Evolutionary conservation across 164 flowering plant genomes (phyloP).

Genomic region (Nelumbo lutea): DNA sequence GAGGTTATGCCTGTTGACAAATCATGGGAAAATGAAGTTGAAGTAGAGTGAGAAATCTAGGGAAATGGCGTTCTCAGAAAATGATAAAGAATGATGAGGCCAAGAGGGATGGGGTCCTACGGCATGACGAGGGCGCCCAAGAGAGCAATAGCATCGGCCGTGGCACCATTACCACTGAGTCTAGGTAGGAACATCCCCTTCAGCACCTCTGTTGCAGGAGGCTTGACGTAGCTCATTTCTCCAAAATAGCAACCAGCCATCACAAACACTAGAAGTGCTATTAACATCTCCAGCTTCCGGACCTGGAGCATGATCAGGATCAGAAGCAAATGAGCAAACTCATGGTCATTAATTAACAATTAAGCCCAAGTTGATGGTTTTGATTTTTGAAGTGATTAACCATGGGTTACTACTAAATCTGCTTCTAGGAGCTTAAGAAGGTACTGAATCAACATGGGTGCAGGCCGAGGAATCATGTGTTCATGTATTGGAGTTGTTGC

Average conservation of each 20-base stretch:
- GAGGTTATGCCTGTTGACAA: conserved; percentile 65
- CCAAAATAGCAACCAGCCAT: conserved; percentile 92
- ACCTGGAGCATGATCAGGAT: conserved; percentile 30
- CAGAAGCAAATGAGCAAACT: background rate
- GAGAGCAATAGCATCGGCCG: conserved; percentile 85
- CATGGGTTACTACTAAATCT: too few relatives aligned
- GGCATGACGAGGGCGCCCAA: conserved; percentile 98
- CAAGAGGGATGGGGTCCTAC: conserved; percentile 28
- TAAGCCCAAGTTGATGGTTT: background rate
- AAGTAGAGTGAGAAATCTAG: background rate
- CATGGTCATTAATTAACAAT: background rate
- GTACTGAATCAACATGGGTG: too few relatives aligned
- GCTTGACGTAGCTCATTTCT: conserved; percentile 77
- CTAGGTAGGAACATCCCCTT: conserved; percentile 94
- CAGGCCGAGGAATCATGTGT: too few relatives aligned
- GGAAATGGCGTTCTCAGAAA: too few relatives aligned
- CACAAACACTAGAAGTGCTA: conserved; percentile 64
- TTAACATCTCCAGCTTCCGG: conserved; percentile 75
- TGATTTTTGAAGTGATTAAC: too few relatives aligned
- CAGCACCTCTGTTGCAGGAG: conserved; percentile 56
- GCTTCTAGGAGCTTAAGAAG: too few relatives aligned
- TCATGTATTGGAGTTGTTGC: too few relatives aligned
- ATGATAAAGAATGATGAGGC: background rate
- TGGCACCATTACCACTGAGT: conserved; percentile 67
- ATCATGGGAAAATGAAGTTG: background rate